These are phyloP conservation scores for Fusarium nodosum DNA, from an alignment of 2,329 filamentous ascomycete species.

Conservation along the genomic window DNA sequence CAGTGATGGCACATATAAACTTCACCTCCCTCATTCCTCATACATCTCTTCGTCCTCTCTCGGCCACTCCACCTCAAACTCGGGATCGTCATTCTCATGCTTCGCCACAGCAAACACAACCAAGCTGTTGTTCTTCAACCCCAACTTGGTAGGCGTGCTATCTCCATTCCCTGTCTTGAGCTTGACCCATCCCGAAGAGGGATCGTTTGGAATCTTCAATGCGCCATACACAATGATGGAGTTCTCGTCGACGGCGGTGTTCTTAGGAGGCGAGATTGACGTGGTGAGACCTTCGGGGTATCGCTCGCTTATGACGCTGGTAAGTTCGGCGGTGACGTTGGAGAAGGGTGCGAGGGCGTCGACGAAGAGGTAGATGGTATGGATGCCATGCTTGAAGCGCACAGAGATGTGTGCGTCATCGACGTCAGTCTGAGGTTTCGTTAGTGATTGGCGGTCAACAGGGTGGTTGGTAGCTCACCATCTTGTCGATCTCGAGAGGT, in stretches of 20 bases:
- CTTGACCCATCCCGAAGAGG: conserved; percentile 64
- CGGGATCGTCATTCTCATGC: conserved; percentile 56
- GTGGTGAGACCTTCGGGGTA: conserved; percentile 67
- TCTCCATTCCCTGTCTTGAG: conserved; percentile 56
- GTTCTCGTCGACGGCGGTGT: conserved; percentile 57
- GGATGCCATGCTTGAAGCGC: conserved; percentile 78
- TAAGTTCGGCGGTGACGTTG: conserved; percentile 69
- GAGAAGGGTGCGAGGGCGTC: conserved; percentile 69
- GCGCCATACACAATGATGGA: conserved; percentile 63
- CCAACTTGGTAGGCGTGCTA: conserved; percentile 58
- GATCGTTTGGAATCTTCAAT: conserved; percentile 61
- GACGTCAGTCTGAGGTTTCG: conserved; percentile 46
- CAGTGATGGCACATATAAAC: accelerated
- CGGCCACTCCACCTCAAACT: conserved; percentile 63
- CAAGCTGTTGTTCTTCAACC: conserved; percentile 62
- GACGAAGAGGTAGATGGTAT: conserved; percentile 78
- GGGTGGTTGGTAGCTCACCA: conserved; percentile 14
- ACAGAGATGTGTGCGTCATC: conserved; percentile 72
- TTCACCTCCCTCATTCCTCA: conserved; percentile 30
- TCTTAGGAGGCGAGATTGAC: conserved; percentile 51
- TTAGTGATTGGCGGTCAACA: conserved; percentile 2
- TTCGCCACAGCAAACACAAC: conserved; percentile 65
- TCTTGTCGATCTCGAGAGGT: conserved; percentile 31
- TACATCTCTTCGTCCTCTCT: conserved; percentile 58
- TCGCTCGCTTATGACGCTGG: conserved; percentile 68